These are phyloP conservation scores for Polychaeton citri DNA, from an alignment of 2,329 filamentous ascomycete genomes.

Conservation along the genomic window DNA sequence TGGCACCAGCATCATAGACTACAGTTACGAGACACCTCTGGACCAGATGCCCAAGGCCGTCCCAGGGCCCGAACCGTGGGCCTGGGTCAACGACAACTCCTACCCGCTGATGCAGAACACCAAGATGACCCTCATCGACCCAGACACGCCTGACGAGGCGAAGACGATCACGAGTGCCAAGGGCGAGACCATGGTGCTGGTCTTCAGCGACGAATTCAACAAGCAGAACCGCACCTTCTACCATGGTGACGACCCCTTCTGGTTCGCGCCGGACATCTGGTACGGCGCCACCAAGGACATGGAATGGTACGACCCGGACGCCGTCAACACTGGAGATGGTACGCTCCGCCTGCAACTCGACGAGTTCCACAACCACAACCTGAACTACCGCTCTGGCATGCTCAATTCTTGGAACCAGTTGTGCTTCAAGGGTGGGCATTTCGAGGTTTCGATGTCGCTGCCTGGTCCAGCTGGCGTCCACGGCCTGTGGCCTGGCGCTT, in stretches of 20 bases:
- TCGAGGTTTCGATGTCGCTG: slow-evolving; percentile 39
- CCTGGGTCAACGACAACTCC: slow-evolving; percentile 32
- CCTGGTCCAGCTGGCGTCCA: slow-evolving; percentile 37
- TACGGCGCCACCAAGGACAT: slow-evolving; percentile 40
- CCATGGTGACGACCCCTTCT: slow-evolving; percentile 44
- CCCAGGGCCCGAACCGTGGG: slow-evolving; percentile 25
- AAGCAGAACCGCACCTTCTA: slow-evolving; percentile 40
- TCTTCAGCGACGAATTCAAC: slow-evolving; percentile 47
- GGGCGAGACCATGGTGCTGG: slow-evolving; percentile 33
- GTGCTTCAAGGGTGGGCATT: slow-evolving; percentile 42
- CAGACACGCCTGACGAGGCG: slow-evolving; percentile 35
- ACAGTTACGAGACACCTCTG: slow-evolving; percentile 26
- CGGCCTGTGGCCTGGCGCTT: slow-evolving; percentile 40
- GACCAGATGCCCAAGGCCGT: slow-evolving; percentile 23
- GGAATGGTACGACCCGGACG: slow-evolving; percentile 41
- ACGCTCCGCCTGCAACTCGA: slow-evolving; percentile 35
- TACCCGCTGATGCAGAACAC: slow-evolving; percentile 38
- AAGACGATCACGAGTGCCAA: slow-evolving; percentile 33
- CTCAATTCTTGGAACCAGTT: slow-evolving; percentile 41
- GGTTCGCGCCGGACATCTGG: slow-evolving; percentile 40
- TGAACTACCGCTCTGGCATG: slow-evolving; percentile 38
- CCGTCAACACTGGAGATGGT: slow-evolving; percentile 35
- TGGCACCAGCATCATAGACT: slow-evolving; percentile 26
- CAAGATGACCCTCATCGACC: slow-evolving; percentile 36
- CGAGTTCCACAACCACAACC: slow-evolving; percentile 30